Evolutionary conservation across 176 grass and related monocot genomes (phyloP).

Genomic region (Aegilops speltoides): DNA sequence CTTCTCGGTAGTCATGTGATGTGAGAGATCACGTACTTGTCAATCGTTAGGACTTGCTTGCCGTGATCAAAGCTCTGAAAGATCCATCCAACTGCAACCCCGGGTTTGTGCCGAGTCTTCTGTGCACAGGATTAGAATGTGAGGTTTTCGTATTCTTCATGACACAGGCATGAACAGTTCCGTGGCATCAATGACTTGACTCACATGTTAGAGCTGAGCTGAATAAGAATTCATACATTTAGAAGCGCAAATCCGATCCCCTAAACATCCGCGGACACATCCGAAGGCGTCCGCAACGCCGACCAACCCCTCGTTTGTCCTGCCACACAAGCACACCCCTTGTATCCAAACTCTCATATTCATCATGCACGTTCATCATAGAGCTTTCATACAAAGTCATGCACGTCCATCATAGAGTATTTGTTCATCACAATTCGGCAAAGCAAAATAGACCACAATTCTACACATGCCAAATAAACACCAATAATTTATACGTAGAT

Average conservation of each 20-base stretch:
- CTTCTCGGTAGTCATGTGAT: not conserved
- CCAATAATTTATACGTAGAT: too few relatives aligned
- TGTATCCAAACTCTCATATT: too few relatives aligned
- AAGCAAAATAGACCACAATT: too few relatives aligned
- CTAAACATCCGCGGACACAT: too few relatives aligned
- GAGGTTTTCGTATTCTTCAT: not conserved
- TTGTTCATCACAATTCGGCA: too few relatives aligned
- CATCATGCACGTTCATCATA: too few relatives aligned
- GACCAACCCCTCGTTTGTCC: too few relatives aligned
- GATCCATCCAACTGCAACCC: not conserved
- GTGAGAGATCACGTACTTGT: not conserved
- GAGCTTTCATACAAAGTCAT: too few relatives aligned
- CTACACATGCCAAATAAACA: too few relatives aligned
- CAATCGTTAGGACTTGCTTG: not conserved
- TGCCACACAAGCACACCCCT: too few relatives aligned
- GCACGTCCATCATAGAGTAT: too few relatives aligned
- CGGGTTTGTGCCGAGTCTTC: not conserved
- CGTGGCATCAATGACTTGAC: not conserved
- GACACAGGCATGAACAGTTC: constrained; percentile 3
- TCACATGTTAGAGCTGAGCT: not conserved
- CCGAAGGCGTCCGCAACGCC: rapidly evolving
- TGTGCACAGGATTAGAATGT: not conserved
- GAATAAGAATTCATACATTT: not conserved
- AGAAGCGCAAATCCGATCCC: too few relatives aligned
- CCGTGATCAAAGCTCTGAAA: not conserved